Evolutionary conservation across 768 basidiomycete genomes (phyloP), one percentile per base, ranked within the genome.

Genomic region (Coprinopsis strossmayeri): DNA sequence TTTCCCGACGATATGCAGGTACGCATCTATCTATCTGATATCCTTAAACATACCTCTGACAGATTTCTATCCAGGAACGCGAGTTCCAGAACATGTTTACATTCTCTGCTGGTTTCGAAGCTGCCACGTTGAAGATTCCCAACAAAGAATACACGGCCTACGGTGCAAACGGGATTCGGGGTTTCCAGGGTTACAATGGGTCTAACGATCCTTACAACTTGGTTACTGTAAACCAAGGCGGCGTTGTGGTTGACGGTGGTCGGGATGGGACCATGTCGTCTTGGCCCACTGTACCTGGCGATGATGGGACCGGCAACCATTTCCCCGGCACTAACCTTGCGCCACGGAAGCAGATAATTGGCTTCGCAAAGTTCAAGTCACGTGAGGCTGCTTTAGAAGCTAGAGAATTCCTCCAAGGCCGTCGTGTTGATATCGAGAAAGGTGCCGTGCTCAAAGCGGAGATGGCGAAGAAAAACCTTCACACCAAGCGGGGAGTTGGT

Each of bases 21-120:
- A 58, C 55, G 85, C 76, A 46, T 26, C 18, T 46, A 54, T 37
- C 46, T 27, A 20, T 24, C 47, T 25, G 38, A 25, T 54, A 45
- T 26, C 13, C 18, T 27, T 45, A 34, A 30, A 48, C 34, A 53
- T 51, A 56, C 55, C 45, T 53, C 59, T 58, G 48, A 55, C 53
- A 40, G 21, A 41, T 35, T 30, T 41, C 55, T 45, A n/a, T 45
- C 2, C 57, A 97, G 93, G 96, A 98, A 71, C 91, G 96, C 25
- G 96, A 99, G 69, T 99, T 98, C 66, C 91, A 95, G 65, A 97
- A 97, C 63, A 95, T 99, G 88, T 99, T 99, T 64, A 91, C 93
- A 5, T 99, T 99, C 60, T 91, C 90, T 2, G 70, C 78, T 1
- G 96, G 93, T 10, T 99, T 98, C 59, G 96, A 98, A 64, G 96